Conservation (phyloP, 2,329 filamentous ascomycete species). For the Aspergillus hortae region DNA sequence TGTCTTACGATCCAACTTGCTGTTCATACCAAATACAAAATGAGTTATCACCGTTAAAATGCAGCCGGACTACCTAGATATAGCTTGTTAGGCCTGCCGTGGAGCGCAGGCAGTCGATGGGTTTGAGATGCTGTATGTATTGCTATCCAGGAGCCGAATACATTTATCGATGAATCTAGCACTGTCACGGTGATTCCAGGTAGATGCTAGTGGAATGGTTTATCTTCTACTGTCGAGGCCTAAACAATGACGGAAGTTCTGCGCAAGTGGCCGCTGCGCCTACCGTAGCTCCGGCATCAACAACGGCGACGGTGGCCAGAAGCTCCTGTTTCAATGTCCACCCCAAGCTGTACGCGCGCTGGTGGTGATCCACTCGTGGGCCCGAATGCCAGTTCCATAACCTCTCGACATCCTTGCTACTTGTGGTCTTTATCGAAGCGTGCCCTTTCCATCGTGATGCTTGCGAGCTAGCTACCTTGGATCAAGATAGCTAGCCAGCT, state of each 20-base stretch:
- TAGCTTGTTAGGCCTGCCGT: no score
- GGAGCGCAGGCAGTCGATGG: no score
- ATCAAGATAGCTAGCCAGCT: slow-evolving; percentile 9
- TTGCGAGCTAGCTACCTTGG: slow-evolving; percentile 12
- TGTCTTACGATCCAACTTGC: background rate
- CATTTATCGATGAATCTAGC: no score
- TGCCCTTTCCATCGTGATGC: slow-evolving; percentile 20
- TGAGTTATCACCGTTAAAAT: background rate
- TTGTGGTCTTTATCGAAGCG: background rate
- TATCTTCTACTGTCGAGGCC: no score
- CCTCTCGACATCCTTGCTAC: background rate
- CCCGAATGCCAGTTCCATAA: slow-evolving; percentile 6
- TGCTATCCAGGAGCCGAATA: no score
- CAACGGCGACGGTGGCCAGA: slow-evolving; percentile 29
- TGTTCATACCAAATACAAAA: background rate
- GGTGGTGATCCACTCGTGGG: background rate
- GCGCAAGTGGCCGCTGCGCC: slow-evolving; percentile 31
- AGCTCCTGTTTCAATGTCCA: slow-evolving; percentile 1
- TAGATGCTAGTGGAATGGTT: no score
- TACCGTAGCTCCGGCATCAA: slow-evolving; percentile 25
- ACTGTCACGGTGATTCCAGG: no score
- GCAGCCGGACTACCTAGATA: background rate
- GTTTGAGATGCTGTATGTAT: no score
- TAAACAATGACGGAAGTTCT: slow-evolving; percentile 17
- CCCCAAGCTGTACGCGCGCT: background rate